Conservation (phyloP, 2,329 filamentous ascomycete genomes). For the Ophiosphaerella korrae region DNA sequence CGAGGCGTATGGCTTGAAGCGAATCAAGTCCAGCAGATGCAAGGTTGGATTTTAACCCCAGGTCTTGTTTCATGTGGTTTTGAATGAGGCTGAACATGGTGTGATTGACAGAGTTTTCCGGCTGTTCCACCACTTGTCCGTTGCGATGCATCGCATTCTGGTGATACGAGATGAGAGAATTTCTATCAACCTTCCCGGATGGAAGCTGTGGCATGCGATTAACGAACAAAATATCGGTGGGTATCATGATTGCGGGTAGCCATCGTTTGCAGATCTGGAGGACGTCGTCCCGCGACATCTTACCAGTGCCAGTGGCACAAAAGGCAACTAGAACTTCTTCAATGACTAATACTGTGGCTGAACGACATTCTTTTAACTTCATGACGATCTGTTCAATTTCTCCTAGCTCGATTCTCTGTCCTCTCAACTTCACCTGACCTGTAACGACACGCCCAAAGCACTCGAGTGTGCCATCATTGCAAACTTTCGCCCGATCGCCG, state of each 20-base stretch:
- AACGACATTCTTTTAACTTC: constrained; percentile 56
- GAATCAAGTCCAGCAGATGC: constrained; percentile 69
- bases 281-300: constrained; percentile 53
- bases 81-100: constrained; percentile 52
- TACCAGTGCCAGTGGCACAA: constrained; percentile 60
- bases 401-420: constrained; percentile 80
- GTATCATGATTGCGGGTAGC: constrained; percentile 85
- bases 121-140: constrained; percentile 8
- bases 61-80: constrained; percentile 47
- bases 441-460: constrained; percentile 79
- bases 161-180: constrained; percentile 64
- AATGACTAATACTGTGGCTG: constrained; percentile 70
- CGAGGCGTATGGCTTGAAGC: constrained; percentile 65
- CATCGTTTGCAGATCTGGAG: constrained; percentile 68
- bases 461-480: constrained; percentile 72
- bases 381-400: constrained; percentile 52
- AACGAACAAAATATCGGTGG: constrained; percentile 70
- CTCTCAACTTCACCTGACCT: constrained; percentile 85
- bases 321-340: constrained; percentile 75
- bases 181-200: constrained; percentile 83
- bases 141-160: constrained; percentile 28
- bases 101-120: constrained; percentile 12
- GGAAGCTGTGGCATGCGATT: constrained; percentile 72
- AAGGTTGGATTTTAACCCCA: constrained; percentile 53
- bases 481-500: constrained; percentile 78